Base-by-base conservation (phyloP, 768 basidiomycete genomes). In the Neoboletus subvelutipes region DNA sequence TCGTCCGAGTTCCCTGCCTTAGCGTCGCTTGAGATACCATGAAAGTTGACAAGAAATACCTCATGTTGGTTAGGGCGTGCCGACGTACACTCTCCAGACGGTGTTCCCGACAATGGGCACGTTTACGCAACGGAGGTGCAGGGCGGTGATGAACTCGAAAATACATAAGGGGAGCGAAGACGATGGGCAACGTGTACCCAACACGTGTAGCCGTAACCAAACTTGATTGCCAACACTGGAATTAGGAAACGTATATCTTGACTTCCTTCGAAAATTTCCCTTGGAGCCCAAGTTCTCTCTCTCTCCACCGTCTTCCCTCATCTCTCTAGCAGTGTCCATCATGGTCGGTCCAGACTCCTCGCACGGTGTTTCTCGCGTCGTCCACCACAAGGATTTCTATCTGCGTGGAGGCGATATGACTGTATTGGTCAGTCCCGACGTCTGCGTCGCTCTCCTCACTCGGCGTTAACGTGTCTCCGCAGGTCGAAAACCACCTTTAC, bases 401-500 rank as follows among this genome's bases (percentile, higher is more conserved):
- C 67, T 89, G 26, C 72, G 74, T 36, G 79, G 80, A 0, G 87
- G 80, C 5, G 86, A 89, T 67, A 63, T 87, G 22, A 79, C 77
- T 22, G 77, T 87, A 59, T 58, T 84, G 49, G 86, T 85, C 59
- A 57, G 81, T 73, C 20, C 33, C 49, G n/a, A 40, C 45, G 15
- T 43, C 20, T 22, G 15, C 20, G 17, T 37, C 34, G 9, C 15
- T 37, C 29, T 26, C 46, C 17, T 45, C 20, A 1, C 22, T 41
- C 8, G 18, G 46, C 56, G 55, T 66, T 70, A 33, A 67, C 24
- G 10, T 40, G n/a, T 10, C 26, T 52, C 67, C 47, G 20, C 61
- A 88, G 86, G 82, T 83, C 17, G 83, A 85, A 47, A 77, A 83
- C 53, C 68, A 75, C 5, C 71, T 81, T 0, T 88, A 85, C 58